Conservation (phyloP, 2,329 filamentous ascomycete genomes). For the Graphilbum sp. region DNA sequence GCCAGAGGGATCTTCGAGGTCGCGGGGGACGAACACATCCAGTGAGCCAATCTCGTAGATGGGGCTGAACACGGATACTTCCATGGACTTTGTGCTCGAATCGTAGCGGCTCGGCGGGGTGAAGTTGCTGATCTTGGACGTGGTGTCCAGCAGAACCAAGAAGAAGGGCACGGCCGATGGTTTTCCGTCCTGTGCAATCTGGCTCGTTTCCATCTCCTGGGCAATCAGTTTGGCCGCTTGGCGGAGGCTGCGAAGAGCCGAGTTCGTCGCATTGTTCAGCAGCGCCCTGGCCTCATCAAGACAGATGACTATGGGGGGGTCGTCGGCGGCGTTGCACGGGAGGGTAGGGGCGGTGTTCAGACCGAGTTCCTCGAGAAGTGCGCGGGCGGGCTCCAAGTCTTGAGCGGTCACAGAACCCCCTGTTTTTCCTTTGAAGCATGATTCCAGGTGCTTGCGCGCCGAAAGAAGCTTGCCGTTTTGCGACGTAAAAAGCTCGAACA, state of each 20-base stretch:
- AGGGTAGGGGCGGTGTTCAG: background rate
- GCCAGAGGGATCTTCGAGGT: background rate
- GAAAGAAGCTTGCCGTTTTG: background rate
- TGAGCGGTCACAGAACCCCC: background rate
- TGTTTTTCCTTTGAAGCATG: background rate
- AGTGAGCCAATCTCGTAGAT: background rate
- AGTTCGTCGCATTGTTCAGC: background rate
- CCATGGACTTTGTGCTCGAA: background rate
- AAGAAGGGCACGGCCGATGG: background rate
- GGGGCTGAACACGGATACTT: background rate
- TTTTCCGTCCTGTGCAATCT: background rate
- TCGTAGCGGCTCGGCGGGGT: background rate
- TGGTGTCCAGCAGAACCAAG: background rate
- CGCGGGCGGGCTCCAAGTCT: background rate
- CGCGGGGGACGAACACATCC: background rate
- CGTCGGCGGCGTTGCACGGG: too few species aligned
- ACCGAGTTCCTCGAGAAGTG: background rate
- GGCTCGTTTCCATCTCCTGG: background rate
- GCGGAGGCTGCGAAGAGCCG: background rate
- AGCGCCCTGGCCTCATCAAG: background rate
- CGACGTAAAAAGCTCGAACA: background rate
- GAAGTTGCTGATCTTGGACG: conserved; percentile 1
- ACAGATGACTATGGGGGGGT: background rate
- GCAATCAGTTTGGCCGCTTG: background rate
- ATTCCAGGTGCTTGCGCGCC: background rate